Conservation (phyloP, 2,329 filamentous ascomycete species). For the Fusarium avenaceum region DNA sequence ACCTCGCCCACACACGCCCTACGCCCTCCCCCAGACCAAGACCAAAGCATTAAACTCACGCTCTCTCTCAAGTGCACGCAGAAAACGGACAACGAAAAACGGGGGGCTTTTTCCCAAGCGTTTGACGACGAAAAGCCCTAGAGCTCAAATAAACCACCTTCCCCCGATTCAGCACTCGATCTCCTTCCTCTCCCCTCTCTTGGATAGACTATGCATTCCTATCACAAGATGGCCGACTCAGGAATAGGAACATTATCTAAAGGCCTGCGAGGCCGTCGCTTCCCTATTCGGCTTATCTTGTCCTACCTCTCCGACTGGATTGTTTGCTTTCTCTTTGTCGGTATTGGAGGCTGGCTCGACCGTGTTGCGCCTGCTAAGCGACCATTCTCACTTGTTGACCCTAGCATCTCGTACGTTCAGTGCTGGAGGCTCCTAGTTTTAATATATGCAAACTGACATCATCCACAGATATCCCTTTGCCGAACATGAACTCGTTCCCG, state of each 20-base stretch:
- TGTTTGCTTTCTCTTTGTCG: conserved; percentile 71
- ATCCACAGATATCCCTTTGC: conserved; percentile 74
- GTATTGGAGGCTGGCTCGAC: conserved; percentile 71
- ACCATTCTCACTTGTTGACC: conserved; percentile 78
- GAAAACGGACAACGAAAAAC: conserved; percentile 20
- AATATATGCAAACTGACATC: conserved; percentile 10
- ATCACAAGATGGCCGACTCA: conserved; percentile 48
- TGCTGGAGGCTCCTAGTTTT: background rate
- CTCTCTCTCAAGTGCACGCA: conserved; percentile 10
- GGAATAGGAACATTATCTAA: conserved; percentile 35
- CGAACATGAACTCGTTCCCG: conserved; percentile 78
- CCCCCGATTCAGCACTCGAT: conserved; percentile 19
- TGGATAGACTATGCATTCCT: conserved; percentile 36
- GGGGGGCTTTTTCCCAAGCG: conserved; percentile 6
- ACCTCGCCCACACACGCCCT: conserved; percentile 18
- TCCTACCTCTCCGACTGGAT: conserved; percentile 84
- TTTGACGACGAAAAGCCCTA: conserved; percentile 29
- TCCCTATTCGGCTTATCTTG: conserved; percentile 60
- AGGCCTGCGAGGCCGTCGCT: conserved; percentile 39
- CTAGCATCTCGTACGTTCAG: conserved; percentile 75
- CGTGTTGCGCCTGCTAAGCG: conserved; percentile 73
- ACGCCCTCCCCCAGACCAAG: conserved; percentile 14
- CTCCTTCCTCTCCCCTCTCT: conserved; percentile 21
- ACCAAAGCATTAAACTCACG: conserved; percentile 8
- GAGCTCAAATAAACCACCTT: conserved; percentile 30